A percentile compares a stretch with the other conserved stretches of the same genome.
These are phyloP conservation scores for Metarhizium brunneum DNA, from an alignment of 2,329 filamentous ascomycete species.

Conservation along the genomic window DNA sequence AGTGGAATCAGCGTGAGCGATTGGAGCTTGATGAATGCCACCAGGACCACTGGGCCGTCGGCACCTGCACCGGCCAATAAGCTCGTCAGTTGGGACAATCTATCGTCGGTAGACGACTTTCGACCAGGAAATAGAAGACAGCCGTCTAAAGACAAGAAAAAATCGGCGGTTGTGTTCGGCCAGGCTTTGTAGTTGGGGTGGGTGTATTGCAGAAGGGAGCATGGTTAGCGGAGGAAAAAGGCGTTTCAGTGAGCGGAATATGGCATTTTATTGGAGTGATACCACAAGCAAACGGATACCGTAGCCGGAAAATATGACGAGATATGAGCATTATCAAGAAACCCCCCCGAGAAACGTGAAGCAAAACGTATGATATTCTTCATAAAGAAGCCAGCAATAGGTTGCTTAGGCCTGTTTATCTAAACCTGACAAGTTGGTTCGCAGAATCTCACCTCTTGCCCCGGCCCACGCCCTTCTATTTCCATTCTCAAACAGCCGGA, in stretches of 20 bases:
- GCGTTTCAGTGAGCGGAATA: neutral
- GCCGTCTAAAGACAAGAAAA: neutral
- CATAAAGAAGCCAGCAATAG: neutral
- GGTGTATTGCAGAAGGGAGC: neutral
- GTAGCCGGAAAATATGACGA: neutral
- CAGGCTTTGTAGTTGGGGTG: slow-evolving; percentile 1
- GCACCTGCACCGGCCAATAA: neutral
- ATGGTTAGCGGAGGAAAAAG: neutral
- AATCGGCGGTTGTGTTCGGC: neutral
- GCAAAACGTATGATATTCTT: too few relatives aligned
- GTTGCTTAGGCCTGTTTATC: neutral
- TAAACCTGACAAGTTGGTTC: neutral
- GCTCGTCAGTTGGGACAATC: neutral
- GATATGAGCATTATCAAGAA: too few relatives aligned
- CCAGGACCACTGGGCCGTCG: neutral
- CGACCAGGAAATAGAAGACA: neutral
- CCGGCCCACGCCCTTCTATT: slow-evolving; percentile 30
- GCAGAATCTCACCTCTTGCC: slow-evolving; percentile 24
- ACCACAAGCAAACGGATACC: neutral
- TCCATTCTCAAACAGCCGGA: slow-evolving; percentile 29
- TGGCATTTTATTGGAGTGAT: neutral
- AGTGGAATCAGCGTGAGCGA: slow-evolving; percentile 39
- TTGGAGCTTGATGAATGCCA: slow-evolving; percentile 20
- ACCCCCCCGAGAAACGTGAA: too few relatives aligned
- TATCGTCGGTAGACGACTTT: neutral